Conservation (phyloP, 352 stramenopile species). For the Elongisporangium anandrum region DNA sequence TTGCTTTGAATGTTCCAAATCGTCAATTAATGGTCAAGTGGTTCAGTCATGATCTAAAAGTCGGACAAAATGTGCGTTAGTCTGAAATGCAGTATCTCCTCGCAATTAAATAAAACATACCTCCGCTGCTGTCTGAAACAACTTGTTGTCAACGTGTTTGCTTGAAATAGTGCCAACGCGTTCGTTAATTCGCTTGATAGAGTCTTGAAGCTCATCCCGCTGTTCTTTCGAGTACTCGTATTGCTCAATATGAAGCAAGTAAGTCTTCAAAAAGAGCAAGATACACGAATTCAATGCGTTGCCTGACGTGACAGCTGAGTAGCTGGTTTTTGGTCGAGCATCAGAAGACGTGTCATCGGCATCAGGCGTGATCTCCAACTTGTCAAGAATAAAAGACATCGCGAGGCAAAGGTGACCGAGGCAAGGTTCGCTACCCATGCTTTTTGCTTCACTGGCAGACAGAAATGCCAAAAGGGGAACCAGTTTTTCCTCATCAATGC, state of each 20-base stretch:
- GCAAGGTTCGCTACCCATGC: slow-evolving; percentile 38
- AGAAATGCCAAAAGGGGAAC: slow-evolving; percentile 42
- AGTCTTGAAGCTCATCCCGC: slow-evolving; percentile 15
- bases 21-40: background rate
- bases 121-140: background rate
- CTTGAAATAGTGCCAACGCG: background rate
- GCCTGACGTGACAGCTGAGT: slow-evolving; percentile 3
- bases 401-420: slow-evolving; percentile 53
- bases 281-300: slow-evolving; percentile 46
- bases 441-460: slow-evolving; percentile 39
- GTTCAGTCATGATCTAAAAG: background rate
- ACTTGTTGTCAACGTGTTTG: background rate
- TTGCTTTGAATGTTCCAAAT: background rate
- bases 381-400: slow-evolving; percentile 61
- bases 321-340: background rate
- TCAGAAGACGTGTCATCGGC: background rate
- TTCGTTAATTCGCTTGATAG: background rate
- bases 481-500: slow-evolving; percentile 57
- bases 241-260: slow-evolving; percentile 46
- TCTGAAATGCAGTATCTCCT: background rate
- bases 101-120: background rate
- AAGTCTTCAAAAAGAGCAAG: slow-evolving; percentile 67
- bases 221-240: slow-evolving; percentile 33
- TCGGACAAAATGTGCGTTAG: background rate
- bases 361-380: slow-evolving; percentile 21